Conservation (phyloP, 805 yeast species). For the Kuraishia capsulata region DNA sequence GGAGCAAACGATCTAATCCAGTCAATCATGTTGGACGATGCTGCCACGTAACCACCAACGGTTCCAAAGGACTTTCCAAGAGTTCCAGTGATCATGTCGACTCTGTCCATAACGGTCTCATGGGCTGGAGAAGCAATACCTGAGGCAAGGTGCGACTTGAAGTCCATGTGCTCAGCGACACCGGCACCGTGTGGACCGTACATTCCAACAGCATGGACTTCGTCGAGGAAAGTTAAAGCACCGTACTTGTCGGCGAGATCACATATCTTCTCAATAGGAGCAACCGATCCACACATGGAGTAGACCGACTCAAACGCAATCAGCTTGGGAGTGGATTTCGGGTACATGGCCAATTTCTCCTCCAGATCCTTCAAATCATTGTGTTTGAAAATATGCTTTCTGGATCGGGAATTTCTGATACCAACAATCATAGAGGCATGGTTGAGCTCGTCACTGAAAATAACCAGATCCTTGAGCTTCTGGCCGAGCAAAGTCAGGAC, state of each 20-base stretch:
- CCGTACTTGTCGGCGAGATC: constrained; percentile 97
- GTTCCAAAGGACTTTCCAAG: constrained; percentile 95
- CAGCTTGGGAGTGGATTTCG: constrained; percentile 82
- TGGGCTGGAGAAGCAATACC: constrained; percentile 48
- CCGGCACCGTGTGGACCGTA: constrained; percentile 99
- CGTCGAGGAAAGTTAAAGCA: constrained; percentile 93
- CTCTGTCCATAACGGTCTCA: constrained; percentile 72
- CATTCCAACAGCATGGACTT: constrained; percentile 98
- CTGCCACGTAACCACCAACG: constrained; percentile 98
- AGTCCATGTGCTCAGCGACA: constrained; percentile 94
- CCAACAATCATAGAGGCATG: constrained; percentile 99
- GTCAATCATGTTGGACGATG: constrained; percentile 72
- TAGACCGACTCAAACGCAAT: constrained; percentile 97
- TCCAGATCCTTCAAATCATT: constrained; percentile 84
- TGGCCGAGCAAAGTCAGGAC: constrained; percentile 86
- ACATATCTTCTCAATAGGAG: constrained; percentile 88
- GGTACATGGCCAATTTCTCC: constrained; percentile 64
- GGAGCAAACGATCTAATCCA: constrained; percentile 96
- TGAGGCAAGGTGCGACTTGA: constrained; percentile 64
- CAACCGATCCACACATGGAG: constrained; percentile 97
- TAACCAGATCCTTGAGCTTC: constrained; percentile 80
- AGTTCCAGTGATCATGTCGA: constrained; percentile 96
- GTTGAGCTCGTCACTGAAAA: constrained; percentile 86
- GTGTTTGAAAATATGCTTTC: constrained; percentile 86
- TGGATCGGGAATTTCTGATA: constrained; percentile 79